Conservation (phyloP, 1,284 basidiomycete genomes). For the Sporisorium exsertum region DNA sequence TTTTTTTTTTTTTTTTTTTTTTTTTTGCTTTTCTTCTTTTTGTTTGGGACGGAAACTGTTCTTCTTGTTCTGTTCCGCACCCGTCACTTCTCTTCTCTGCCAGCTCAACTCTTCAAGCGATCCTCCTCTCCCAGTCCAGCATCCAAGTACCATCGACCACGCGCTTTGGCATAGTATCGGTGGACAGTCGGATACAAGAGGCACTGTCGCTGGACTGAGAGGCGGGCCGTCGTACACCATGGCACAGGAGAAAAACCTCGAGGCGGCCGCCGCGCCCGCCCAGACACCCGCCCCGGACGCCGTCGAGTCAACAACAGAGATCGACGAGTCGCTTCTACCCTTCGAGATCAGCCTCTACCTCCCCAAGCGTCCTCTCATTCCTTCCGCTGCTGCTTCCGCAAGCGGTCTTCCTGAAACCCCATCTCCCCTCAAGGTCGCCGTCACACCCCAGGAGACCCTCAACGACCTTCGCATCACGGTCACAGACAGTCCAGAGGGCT, state of each 20-base stretch:
- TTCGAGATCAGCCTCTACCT: slow-evolving; percentile 67
- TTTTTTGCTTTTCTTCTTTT: not conserved
- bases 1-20: not conserved
- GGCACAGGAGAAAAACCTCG: slow-evolving; percentile 24
- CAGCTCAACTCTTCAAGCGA: not conserved
- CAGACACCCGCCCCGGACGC: slow-evolving; percentile 10
- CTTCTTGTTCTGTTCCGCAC: not conserved
- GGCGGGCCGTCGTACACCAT: slow-evolving; percentile 10
- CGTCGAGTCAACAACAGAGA: slow-evolving; percentile 22
- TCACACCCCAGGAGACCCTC: slow-evolving; percentile 66
- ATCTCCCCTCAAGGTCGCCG: slow-evolving; percentile 63
- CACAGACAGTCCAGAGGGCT: slow-evolving; percentile 67
- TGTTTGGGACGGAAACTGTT: not conserved
- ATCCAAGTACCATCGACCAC: not conserved
- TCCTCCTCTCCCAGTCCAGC: not conserved
- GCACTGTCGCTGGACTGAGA: not conserved
- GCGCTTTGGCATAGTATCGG: not conserved
- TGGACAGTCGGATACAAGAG: slow-evolving; percentile 4
- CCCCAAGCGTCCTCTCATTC: slow-evolving; percentile 63
- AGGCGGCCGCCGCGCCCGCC: not conserved
- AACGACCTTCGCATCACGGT: slow-evolving; percentile 67
- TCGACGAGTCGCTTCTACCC: slow-evolving; percentile 55
- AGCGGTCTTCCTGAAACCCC: slow-evolving; percentile 65
- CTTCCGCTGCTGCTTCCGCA: slow-evolving; percentile 46
- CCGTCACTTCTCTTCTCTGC: not conserved